Evolutionary conservation across 306 rosid species (phyloP), one percentile per base, ranked within the genome.

Genomic region (Prunus davidiana): DNA sequence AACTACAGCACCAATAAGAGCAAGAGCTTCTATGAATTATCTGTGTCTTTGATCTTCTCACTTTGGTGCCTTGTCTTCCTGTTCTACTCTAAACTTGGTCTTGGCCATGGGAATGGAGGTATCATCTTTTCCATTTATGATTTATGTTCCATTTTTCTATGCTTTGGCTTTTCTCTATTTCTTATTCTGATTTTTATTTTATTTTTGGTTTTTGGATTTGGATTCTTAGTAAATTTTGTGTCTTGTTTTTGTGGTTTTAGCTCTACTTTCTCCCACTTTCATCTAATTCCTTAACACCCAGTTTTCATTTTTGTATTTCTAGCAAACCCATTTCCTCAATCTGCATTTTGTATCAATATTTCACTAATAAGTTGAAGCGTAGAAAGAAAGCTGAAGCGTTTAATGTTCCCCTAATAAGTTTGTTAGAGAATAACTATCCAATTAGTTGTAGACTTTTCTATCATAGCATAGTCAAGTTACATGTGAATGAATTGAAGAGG

Each of bases 81-180:
- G 73, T 83, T 84, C 87, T 81, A 87, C 82, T 76, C 88, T 73
- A 80, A 78, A 24, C 90, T 87, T 81, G 87, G 83, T 72, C 81
- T 87, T 62, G 88, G 89, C 79, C 85, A 85, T 51, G 93, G 88
- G 24, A 84, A 74, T 32, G 82, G 72, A 85, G 98, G 93, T 90
- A 79, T n/a, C 16, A 56, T 28, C 64, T 47, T 56, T 20, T 19
- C 0, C 38, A 1, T 12, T 10, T 14, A 25, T 13, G 20, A 1
- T 10, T 9, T n/a, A 14, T 12, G 20, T 32, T 64, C 5, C 19
- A 3, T 52, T 38, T 25, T 9, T 12, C 63, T 15, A 32, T 71
- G 55, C 47, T 64, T 46, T 38, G 9, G 43, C 43, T 38, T 38
- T 38, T 38, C 43, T 38, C 43, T 38, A 7, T 38, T 38, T 38